Conservation (phyloP, 345 rosid genomes). For the Pelargonium nanum region DNA sequence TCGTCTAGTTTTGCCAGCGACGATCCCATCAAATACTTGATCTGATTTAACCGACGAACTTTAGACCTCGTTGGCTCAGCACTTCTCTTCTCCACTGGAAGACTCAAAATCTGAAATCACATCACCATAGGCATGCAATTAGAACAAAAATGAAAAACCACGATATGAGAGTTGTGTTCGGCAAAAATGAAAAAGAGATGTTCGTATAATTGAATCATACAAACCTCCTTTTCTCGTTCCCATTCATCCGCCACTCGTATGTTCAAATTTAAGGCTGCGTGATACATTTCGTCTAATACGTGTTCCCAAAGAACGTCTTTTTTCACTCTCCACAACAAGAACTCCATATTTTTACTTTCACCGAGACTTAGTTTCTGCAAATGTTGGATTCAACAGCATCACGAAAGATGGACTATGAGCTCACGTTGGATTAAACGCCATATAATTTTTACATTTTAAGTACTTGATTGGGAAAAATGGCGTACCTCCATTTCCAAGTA, state of each 20-base stretch:
- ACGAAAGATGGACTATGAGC: background rate
- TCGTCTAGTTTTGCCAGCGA: slow-evolving; percentile 59
- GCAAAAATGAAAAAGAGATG: background rate
- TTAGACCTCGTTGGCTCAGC: slow-evolving; percentile 23
- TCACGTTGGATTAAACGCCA: no score
- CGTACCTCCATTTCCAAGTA: slow-evolving; percentile 82
- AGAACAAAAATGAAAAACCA: background rate
- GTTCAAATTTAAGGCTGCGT: slow-evolving; percentile 68
- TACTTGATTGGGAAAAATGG: background rate
- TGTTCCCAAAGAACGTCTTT: slow-evolving; percentile 31
- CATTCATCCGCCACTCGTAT: slow-evolving; percentile 42
- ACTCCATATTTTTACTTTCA: slow-evolving; percentile 23
- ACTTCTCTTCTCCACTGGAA: slow-evolving; percentile 29
- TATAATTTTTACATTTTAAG: background rate
- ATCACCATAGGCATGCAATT: background rate
- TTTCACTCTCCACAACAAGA: slow-evolving; percentile 71
- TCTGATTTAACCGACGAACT: slow-evolving; percentile 26
- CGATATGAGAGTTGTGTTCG: no score
- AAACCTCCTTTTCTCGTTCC: slow-evolving; percentile 61
- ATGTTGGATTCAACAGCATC: background rate
- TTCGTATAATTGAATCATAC: slow-evolving; percentile 13
- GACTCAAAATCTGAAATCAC: slow-evolving; percentile 35
- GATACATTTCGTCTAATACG: slow-evolving; percentile 72
- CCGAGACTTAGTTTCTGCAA: slow-evolving; percentile 49
- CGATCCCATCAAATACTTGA: slow-evolving; percentile 35